These are phyloP conservation scores for Ascoidea asiatica DNA, from an alignment of 805 yeast genomes.

Conservation along the genomic window DNA sequence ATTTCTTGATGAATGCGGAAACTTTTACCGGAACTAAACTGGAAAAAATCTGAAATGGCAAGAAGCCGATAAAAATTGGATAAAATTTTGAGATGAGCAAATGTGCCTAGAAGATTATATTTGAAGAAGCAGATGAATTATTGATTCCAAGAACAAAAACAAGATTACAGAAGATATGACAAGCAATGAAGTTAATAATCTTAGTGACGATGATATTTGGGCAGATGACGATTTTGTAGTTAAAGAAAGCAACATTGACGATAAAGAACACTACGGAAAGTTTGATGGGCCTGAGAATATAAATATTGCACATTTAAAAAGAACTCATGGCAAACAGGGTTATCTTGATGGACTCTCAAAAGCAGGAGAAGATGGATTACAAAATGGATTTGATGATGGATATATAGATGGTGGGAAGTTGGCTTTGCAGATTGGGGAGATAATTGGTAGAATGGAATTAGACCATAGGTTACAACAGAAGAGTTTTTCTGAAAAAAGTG, in stretches of 20 bases:
- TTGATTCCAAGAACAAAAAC: background rate
- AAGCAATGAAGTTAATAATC: background rate
- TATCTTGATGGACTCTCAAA: constrained; percentile 65
- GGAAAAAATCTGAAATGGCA: too few species aligned
- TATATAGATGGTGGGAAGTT: background rate
- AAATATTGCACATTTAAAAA: background rate
- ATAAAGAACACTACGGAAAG: background rate
- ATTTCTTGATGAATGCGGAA: too few species aligned
- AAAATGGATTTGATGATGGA: constrained; percentile 1
- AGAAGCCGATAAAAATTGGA: too few species aligned
- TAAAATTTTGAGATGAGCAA: too few species aligned
- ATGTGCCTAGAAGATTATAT: too few species aligned
- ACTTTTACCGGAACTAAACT: too few species aligned
- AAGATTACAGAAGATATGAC: background rate
- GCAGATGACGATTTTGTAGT: background rate
- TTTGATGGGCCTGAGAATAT: background rate
- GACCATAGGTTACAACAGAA: background rate
- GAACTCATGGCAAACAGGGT: constrained; percentile 58
- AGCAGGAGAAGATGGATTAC: constrained; percentile 1
- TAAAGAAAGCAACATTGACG: background rate
- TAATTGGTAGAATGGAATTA: background rate
- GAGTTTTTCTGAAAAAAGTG: background rate
- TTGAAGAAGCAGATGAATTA: too few species aligned
- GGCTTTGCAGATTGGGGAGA: too few species aligned
- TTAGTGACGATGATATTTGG: background rate